Evolutionary conservation across 139 green algal genomes (phyloP).

Genomic region (Zygnema circumcarinatum): DNA sequence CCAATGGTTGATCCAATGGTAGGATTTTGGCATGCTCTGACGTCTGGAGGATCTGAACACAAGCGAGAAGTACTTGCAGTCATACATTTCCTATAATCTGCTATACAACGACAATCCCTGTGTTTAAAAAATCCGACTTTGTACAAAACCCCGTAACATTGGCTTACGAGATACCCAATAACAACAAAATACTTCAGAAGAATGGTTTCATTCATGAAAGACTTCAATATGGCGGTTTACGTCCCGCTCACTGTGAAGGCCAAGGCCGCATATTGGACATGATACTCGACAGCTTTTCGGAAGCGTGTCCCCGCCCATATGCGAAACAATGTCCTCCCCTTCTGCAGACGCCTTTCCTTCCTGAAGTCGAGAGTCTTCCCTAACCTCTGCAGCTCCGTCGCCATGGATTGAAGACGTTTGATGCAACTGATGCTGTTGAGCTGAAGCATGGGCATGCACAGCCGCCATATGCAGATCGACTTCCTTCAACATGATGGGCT

Average conservation of each 20-base stretch:
- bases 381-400: background rate
- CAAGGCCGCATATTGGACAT: slow-evolving; percentile 52
- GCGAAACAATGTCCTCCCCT: background rate
- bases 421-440: background rate
- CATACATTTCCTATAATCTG: no score
- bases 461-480: slow-evolving; percentile 41
- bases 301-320: background rate
- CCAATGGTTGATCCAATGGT: no score
- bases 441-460: no score
- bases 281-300: background rate
- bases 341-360: background rate
- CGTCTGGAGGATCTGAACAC: no score
- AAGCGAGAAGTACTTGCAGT: no score
- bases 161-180: no score
- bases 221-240: slow-evolving; percentile 34
- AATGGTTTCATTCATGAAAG: slow-evolving; percentile 43
- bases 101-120: no score
- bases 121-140: no score
- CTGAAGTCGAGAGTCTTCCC: background rate
- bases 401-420: slow-evolving; percentile 6
- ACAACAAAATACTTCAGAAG: slow-evolving; percentile 12
- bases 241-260: slow-evolving; percentile 45
- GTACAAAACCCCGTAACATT: no score
- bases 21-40: no score
- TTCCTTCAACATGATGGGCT: slow-evolving; percentile 54